Percentiles rank a stretch among this genome's conserved stretches.
Conservation (phyloP, 441 rosid species). For the Jatropha multifida region DNA sequence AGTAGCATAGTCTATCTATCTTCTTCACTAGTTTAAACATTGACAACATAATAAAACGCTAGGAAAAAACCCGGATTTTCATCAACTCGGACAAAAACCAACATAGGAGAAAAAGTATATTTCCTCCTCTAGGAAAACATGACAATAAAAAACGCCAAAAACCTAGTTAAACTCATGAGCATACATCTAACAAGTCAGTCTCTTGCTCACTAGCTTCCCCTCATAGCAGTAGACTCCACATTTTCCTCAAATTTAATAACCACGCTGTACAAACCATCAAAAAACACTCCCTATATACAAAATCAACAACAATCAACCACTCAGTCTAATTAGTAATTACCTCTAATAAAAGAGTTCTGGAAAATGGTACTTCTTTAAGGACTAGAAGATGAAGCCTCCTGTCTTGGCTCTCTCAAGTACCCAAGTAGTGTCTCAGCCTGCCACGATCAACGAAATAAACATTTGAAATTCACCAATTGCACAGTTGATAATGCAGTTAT, state of each 20-base stretch:
- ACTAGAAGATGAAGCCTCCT: conserved; percentile 64
- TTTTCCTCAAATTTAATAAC: conserved; percentile 27
- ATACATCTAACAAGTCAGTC: conserved; percentile 38
- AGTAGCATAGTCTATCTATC: conserved; percentile 16
- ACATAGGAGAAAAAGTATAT: conserved; percentile 18
- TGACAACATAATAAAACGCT: conserved; percentile 26
- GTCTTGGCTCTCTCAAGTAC: conserved; percentile 80
- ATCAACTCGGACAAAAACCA: conserved; percentile 27
- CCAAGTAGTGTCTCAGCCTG: conserved; percentile 92
- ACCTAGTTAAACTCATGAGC: conserved; percentile 23
- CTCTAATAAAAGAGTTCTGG: background rate
- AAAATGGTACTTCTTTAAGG: conserved; percentile 34
- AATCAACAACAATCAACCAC: conserved; percentile 21
- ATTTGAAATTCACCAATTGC: background rate
- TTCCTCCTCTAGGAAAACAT: conserved; percentile 22
- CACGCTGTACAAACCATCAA: conserved; percentile 58
- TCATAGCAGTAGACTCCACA: conserved; percentile 23
- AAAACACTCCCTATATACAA: conserved; percentile 48
- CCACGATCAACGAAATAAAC: conserved; percentile 19
- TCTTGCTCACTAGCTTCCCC: conserved; percentile 30
- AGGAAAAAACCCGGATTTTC: conserved; percentile 30
- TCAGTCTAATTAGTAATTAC: conserved; percentile 8
- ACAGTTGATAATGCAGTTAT: background rate
- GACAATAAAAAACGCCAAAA: conserved; percentile 19
- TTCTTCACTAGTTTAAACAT: conserved; percentile 23